These are phyloP conservation scores for Fragaria nilgerrensis DNA, from an alignment of 306 rosid genomes.

Conservation along the genomic window DNA sequence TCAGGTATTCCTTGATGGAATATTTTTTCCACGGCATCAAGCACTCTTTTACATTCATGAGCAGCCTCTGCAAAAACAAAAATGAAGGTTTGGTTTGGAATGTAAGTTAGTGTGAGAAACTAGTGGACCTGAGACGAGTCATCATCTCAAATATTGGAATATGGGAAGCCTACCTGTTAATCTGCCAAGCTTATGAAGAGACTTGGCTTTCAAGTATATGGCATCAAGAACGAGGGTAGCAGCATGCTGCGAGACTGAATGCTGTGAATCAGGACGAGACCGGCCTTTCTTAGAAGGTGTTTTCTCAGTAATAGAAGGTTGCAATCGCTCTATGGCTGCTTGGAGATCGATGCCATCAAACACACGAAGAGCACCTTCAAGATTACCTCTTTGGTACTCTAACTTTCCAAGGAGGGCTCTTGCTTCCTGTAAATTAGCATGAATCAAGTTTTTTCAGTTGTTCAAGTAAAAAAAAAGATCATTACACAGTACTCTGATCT, in stretches of 20 bases:
- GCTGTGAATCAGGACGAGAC: slow-evolving; percentile 53
- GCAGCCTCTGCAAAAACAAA: slow-evolving; percentile 76
- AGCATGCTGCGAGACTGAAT: slow-evolving; percentile 78
- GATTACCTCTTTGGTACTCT: slow-evolving; percentile 96
- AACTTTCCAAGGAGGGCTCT: slow-evolving; percentile 97
- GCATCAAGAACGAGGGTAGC: slow-evolving; percentile 94
- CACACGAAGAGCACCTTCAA: slow-evolving; percentile 90
- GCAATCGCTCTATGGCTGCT: slow-evolving; percentile 86
- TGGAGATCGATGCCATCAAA: slow-evolving; percentile 94
- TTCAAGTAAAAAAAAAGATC: slow-evolving; percentile 3
- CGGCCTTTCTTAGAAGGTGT: slow-evolving; percentile 59
- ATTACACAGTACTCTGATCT: slow-evolving; percentile 12
- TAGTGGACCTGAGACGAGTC: neutral
- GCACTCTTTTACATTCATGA: slow-evolving; percentile 69
- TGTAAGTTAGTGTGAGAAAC: neutral
- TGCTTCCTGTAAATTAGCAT: slow-evolving; percentile 73
- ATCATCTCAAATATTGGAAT: neutral
- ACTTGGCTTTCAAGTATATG: slow-evolving; percentile 88
- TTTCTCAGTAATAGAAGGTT: slow-evolving; percentile 65
- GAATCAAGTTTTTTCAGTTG: neutral
- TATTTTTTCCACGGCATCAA: slow-evolving; percentile 87
- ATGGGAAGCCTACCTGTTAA: slow-evolving; percentile 46
- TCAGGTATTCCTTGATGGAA: slow-evolving; percentile 69
- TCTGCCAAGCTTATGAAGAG: slow-evolving; percentile 82
- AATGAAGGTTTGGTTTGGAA: slow-evolving; percentile 32